These are phyloP conservation scores for Lactarius akahatsu DNA, from an alignment of 768 basidiomycete genomes.

Conservation along the genomic window DNA sequence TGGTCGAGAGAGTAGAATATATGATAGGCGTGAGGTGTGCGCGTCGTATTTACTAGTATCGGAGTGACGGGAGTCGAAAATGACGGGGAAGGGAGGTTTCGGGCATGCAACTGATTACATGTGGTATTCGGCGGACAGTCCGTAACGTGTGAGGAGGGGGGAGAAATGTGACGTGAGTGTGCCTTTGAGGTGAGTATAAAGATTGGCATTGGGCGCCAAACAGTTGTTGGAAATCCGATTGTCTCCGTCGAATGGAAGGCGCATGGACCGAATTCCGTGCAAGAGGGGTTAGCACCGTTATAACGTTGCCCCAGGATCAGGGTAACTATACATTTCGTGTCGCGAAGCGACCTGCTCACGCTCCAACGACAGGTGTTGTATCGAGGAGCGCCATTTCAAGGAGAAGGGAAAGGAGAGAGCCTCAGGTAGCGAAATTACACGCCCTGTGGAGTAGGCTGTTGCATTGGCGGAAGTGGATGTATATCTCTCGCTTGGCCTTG, in stretches of 20 bases:
- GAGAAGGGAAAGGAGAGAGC: conserved; percentile 1
- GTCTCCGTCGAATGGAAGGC: conserved; percentile 1
- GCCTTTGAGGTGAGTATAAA: conserved; percentile 4
- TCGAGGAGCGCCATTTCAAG: conserved; percentile 12
- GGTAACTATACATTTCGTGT: conserved; percentile 1
- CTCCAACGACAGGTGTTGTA: conserved; percentile 2
- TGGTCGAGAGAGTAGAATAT: conserved; percentile 14
- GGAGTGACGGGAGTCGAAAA: not conserved
- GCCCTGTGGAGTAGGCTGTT: conserved; percentile 31
- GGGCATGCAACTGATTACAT: conserved; percentile 11
- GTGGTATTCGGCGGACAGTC: conserved; percentile 8
- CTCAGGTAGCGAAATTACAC: conserved; percentile 18
- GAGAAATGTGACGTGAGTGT: not conserved
- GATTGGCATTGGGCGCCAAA: not conserved
- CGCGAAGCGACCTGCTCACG: conserved; percentile 2
- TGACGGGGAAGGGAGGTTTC: not conserved
- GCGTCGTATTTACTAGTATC: conserved; percentile 4
- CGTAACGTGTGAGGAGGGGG: conserved; percentile 10
- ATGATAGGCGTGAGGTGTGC: conserved; percentile 9
- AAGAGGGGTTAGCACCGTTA: conserved; percentile 1
- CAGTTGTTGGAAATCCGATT: not conserved
- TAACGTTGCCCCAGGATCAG: conserved; percentile 6
- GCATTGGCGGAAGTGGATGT: conserved; percentile 27
- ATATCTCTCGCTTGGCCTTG: conserved; percentile 30
- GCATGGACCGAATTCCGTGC: not conserved